Base-by-base conservation (phyloP, 495 filamentous ascomycete genomes). In the Tuber microsphaerosporum region DNA sequence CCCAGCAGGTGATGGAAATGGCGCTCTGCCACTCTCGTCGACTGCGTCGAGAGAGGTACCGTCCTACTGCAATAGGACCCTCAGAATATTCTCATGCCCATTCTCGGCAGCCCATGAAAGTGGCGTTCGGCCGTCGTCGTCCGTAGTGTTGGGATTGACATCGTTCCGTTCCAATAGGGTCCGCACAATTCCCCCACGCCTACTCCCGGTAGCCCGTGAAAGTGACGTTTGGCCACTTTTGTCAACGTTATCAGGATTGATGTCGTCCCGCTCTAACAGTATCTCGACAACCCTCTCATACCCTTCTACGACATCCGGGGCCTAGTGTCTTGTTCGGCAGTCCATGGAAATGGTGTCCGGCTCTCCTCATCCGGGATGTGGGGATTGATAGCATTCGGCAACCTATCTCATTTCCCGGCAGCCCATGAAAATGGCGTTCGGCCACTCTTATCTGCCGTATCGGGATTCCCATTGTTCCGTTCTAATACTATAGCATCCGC, bases 81-180 rank as follows among this genome's bases (percentile, higher is more conserved):
- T 69, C 43, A 82, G 79, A 0, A 82, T 77, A 17, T 46, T 69
- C 45, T 80, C 73, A 42, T 81, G 75, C 31, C 81, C 81, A 39
- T 77, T 75, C 48, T 75, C 70, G 48, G 83, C 79, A n/a, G 83
- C 83, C 75, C 74, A 80, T 20, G 77, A 84, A 7, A 84, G 77
- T 46, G 82, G 81, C 26, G 83, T 79, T 45, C 76, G 76, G 37
- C 76, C 75, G 41, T 76, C 20, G 20, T 42, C 37, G 39, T 44
- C 71, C 70, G 70, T 22, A 17, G 45, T 10, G 41, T 79, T 74
- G 26, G 84, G 71, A 17, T 84, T 73, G 39, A 84, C 79, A 48
- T 75, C 78, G 26, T 76, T 76, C 34, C 44, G 17, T 17, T 48
- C 45, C 17, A 20, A 48, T 7, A 48, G 45, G 0, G 22, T 22